Evolutionary conservation across 441 rosid species (phyloP), one percentile per base, ranked within the genome.

Genomic region (Kokia cookei): DNA sequence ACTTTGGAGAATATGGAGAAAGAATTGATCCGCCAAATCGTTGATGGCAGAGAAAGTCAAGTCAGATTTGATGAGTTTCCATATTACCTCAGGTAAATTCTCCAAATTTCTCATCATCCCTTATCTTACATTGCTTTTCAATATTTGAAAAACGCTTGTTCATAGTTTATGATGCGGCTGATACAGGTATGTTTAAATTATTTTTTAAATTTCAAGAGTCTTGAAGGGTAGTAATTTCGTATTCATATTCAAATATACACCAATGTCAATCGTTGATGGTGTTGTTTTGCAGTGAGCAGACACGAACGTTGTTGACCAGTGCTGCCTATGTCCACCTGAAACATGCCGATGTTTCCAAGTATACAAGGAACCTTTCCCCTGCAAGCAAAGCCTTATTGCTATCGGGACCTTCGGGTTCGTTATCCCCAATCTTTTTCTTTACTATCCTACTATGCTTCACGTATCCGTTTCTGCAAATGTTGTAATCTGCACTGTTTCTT

Each of bases 251-350:
- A 40, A 40, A 40, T 40, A 40, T 40, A 40, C 43, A 40, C 2
- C 43, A 7, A 73, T 74, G 15, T 12, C 68, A 37, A n/a, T 65
- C 6, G 8, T 73, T 73, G 51, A 19, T 73, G 59, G 61, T 71
- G 73, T 47, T 40, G 48, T 72, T 68, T 67, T 72, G 82, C 91
- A 94, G 96, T 75, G 98, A 89, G 79, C 97, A 89, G 82, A 93
- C 97, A 32, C 81, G 93, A 61, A 91, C 79, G 32, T 76, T 94
- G 77, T 77, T 94, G 37, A 92, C 93, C 61, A 89, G 93, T 82
- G 98, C 98, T 73, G 98, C 96, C 1, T 94, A 89, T 79, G 92
- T 94, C 43, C 96, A 94, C 79, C 81, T 94, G 86, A 94, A 87
- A 85, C 93, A 90, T 76, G 88, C 90, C 24, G 98, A 94, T 76